Percentiles rank a stretch among this genome's conserved stretches.
Evolutionary conservation across 495 filamentous ascomycete species (phyloP).

Genomic region (Delitschia confertaspora): DNA sequence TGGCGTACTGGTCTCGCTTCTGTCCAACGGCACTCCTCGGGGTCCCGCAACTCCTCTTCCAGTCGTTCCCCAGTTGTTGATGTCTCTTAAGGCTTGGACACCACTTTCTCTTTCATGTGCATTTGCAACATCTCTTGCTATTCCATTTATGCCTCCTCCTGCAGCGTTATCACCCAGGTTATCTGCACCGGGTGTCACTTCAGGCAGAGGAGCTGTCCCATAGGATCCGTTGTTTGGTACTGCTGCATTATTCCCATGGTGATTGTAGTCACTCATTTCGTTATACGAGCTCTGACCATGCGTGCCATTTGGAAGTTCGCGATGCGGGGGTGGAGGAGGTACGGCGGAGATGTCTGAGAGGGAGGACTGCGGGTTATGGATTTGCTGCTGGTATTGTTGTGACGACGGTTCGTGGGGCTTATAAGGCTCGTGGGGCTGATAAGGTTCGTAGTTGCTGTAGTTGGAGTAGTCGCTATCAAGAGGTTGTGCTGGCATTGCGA

Average conservation of each 20-base stretch:
- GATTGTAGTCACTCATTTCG: slow-evolving; percentile 13
- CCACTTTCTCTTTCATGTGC: slow-evolving; percentile 64
- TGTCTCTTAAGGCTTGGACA: slow-evolving; percentile 53
- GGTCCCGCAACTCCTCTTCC: slow-evolving; percentile 35
- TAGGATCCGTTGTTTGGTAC: slow-evolving; percentile 5
- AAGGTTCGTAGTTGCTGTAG: no score
- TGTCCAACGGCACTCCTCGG: slow-evolving; percentile 6
- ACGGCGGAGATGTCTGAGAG: slow-evolving; percentile 9
- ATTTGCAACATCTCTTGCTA: slow-evolving; percentile 66
- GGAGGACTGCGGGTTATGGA: slow-evolving; percentile 10
- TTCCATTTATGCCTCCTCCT: slow-evolving; percentile 63
- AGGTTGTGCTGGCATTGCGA: no score
- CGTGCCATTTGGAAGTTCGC: slow-evolving; percentile 14
- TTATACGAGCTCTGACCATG: slow-evolving; percentile 16
- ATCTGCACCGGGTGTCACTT: slow-evolving; percentile 65
- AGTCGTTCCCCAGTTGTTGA: slow-evolving; percentile 35
- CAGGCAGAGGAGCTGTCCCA: slow-evolving; percentile 24
- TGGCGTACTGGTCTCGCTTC: slow-evolving; percentile 5
- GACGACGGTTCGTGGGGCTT: slow-evolving; percentile 8
- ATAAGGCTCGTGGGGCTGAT: no score
- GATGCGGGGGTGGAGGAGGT: slow-evolving; percentile 21
- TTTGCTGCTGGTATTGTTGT: slow-evolving; percentile 18
- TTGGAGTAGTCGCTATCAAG: no score
- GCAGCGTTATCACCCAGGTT: slow-evolving; percentile 62
- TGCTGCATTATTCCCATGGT: slow-evolving; percentile 7